These are phyloP conservation scores for Mycena rosella DNA, from an alignment of 768 basidiomycete genomes.

Conservation along the genomic window DNA sequence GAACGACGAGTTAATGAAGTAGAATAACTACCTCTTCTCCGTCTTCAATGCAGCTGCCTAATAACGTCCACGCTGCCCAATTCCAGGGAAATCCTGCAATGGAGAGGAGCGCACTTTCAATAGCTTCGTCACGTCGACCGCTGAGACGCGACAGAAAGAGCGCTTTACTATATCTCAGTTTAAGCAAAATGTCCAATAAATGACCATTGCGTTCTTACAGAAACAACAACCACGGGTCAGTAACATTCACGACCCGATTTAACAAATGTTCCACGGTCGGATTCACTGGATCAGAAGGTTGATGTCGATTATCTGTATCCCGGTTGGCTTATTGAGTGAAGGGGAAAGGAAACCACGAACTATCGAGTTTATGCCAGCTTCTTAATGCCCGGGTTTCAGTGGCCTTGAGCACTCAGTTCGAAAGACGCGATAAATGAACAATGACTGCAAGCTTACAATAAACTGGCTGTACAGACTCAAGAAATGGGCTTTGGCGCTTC, in stretches of 20 bases:
- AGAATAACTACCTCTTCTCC: constrained; percentile 79
- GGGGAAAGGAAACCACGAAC: constrained; percentile 55
- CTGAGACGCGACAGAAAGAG: constrained; percentile 85
- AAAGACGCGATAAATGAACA: constrained; percentile 21
- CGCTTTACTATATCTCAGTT: constrained; percentile 73
- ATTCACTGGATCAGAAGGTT: constrained; percentile 78
- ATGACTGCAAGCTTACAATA: constrained; percentile 69
- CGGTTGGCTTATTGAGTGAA: constrained; percentile 11
- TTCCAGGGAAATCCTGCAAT: constrained; percentile 90
- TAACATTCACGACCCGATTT: constrained; percentile 64
- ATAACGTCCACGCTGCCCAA: constrained; percentile 91
- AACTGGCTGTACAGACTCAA: constrained; percentile 85
- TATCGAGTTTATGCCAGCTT: constrained; percentile 87
- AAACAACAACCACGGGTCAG: constrained; percentile 88
- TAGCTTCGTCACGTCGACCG: constrained; percentile 82
- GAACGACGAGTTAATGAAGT: constrained; percentile 11
- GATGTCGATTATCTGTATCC: constrained; percentile 72
- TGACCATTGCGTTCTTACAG: constrained; percentile 64
- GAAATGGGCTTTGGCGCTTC: constrained; percentile 81
- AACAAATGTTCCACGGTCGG: constrained; percentile 68
- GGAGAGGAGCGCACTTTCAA: constrained; percentile 82
- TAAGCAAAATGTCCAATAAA: constrained; percentile 10
- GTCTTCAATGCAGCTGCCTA: constrained; percentile 84
- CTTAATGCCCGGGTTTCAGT: constrained; percentile 86
- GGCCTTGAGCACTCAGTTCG: constrained; percentile 60